Conservation (phyloP, 1,139 yeast species). For the Yamadazyma triangularis region DNA sequence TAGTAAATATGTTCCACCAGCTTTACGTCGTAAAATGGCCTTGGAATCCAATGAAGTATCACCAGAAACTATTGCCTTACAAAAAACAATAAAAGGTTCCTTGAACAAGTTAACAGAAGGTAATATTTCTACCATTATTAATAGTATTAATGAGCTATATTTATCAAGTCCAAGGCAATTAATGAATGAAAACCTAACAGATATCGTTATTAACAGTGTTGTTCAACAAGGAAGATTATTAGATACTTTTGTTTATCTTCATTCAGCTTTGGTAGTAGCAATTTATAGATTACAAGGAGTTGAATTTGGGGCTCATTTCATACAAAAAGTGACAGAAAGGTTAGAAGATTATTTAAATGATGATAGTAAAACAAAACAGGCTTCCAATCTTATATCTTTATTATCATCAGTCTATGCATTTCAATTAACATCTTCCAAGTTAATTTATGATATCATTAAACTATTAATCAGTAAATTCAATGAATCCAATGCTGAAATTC, state of each 20-base stretch:
- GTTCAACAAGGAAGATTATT: conserved; percentile 58
- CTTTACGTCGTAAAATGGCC: conserved; percentile 57
- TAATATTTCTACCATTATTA: conserved; percentile 65
- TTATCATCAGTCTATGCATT: conserved; percentile 75
- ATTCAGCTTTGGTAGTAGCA: conserved; percentile 75
- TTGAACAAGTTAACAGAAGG: conserved; percentile 85
- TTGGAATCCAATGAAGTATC: conserved; percentile 31
- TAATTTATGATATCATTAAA: conserved; percentile 73
- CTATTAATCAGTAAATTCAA: conserved; percentile 52
- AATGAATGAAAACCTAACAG: conserved; percentile 66
- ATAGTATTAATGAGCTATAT: conserved; percentile 62
- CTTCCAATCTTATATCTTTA: conserved; percentile 67
- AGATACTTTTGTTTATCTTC: conserved; percentile 75
- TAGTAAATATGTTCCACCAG: conserved; percentile 75
- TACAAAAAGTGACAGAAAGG: conserved; percentile 73
- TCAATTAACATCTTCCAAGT: conserved; percentile 66
- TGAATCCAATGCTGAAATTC: conserved; percentile 72
- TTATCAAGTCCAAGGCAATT: conserved; percentile 67
- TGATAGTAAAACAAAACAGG: conserved; percentile 43
- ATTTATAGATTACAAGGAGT: conserved; percentile 76
- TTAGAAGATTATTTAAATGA: conserved; percentile 39
- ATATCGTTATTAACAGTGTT: conserved; percentile 63
- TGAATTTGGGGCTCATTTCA: conserved; percentile 84
- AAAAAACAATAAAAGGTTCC: conserved; percentile 68
- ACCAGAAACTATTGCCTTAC: conserved; percentile 48